These are phyloP conservation scores for Talaromyces sp. DNA, from an alignment of 2,329 filamentous ascomycete genomes.

Conservation along the genomic window DNA sequence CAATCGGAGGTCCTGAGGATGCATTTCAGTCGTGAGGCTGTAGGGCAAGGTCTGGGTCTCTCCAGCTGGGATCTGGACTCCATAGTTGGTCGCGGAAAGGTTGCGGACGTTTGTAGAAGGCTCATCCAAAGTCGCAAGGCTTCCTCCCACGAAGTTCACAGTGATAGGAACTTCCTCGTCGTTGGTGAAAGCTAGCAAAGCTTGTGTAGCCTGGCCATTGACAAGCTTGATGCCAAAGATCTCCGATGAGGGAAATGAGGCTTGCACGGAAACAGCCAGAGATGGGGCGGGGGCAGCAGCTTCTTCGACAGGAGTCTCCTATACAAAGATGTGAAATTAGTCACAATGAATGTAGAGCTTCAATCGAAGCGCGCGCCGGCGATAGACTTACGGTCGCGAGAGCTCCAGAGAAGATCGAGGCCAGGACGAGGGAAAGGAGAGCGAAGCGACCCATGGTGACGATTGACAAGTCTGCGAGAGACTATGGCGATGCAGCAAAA, in stretches of 20 bases:
- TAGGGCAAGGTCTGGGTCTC: conserved; percentile 74
- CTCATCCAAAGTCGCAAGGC: conserved; percentile 60
- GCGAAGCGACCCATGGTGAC: conserved; percentile 68
- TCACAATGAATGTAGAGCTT: neutral
- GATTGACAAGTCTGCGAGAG: conserved; percentile 13
- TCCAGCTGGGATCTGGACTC: conserved; percentile 69
- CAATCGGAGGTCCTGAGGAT: conserved; percentile 81
- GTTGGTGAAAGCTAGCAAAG: conserved; percentile 79
- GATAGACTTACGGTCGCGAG: conserved; percentile 55
- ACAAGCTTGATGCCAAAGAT: conserved; percentile 94
- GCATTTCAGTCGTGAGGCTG: conserved; percentile 83
- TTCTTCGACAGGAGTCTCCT: conserved; percentile 60
- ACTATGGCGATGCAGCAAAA: conserved; percentile 9
- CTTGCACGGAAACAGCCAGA: conserved; percentile 53
- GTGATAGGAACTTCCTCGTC: conserved; percentile 71
- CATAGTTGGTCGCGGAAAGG: conserved; percentile 72
- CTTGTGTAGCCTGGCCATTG: conserved; percentile 82
- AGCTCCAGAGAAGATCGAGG: conserved; percentile 64
- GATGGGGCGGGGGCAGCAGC: conserved; percentile 61
- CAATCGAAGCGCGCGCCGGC: neutral
- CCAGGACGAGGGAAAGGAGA: conserved; percentile 66
- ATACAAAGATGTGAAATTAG: conserved; percentile 1
- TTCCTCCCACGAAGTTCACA: conserved; percentile 72
- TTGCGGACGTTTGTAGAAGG: conserved; percentile 69
- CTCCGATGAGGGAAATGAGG: conserved; percentile 64